Evolutionary conservation across 1,284 basidiomycete genomes (phyloP).

Genomic region (Leccinum angustisporum): DNA sequence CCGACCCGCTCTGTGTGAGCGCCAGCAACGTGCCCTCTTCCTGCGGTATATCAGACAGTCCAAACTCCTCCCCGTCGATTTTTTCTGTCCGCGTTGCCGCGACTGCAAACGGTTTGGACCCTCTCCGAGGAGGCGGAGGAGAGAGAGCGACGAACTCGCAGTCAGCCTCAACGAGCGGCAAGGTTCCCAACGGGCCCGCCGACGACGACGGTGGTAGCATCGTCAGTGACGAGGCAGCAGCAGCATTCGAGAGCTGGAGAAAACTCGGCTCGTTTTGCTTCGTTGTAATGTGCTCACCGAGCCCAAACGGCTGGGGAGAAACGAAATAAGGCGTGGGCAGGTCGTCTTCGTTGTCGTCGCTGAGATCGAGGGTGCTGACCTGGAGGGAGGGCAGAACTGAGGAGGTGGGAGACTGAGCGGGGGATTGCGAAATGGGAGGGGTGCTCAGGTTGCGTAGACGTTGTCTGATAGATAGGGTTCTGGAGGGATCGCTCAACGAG

Average conservation of each 20-base stretch:
- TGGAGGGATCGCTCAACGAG: conserved; percentile 16
- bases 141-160: conserved; percentile 31
- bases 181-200: not conserved
- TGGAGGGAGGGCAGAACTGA: conserved; percentile 17
- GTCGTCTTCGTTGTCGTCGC: conserved; percentile 24
- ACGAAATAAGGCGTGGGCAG: conserved; percentile 29
- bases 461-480: conserved; percentile 51
- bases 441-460: conserved; percentile 61
- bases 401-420: conserved; percentile 5
- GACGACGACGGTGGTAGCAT: conserved; percentile 16
- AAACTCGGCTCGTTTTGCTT: conserved; percentile 59
- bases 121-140: conserved; percentile 31
- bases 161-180: conserved; percentile 11
- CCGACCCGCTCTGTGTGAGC: conserved; percentile 22
- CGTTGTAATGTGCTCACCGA: conserved; percentile 58
- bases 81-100: conserved; percentile 14
- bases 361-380: conserved; percentile 30
- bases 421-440: conserved; percentile 13
- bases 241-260: conserved; percentile 49
- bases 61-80: conserved; percentile 8
- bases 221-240: conserved; percentile 40
- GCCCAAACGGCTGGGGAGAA: conserved; percentile 43
- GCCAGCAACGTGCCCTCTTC: conserved; percentile 16
- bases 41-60: conserved; percentile 5
- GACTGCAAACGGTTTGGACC: conserved; percentile 21